phyloP scores from a whole-genome alignment of 1,284 basidiomycete species.

The Ustilago lituana region DNA sequence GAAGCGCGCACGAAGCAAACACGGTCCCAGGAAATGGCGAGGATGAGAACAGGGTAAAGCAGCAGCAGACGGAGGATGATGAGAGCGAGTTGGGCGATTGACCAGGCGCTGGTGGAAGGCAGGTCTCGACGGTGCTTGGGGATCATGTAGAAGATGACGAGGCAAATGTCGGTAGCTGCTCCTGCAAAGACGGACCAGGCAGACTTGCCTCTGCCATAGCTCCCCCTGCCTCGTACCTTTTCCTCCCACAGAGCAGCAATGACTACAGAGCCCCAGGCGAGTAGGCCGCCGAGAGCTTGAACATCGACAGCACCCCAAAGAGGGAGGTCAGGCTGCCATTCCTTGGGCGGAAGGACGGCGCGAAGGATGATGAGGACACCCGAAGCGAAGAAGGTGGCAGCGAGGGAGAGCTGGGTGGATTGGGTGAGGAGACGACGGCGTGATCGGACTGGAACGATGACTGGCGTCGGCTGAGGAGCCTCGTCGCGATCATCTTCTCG shows the following conservation, averaged over 20 bases:
- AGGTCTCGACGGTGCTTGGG: conserved; percentile 25
- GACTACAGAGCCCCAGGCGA: conserved; percentile 54
- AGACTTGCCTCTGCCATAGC: conserved; percentile 56
- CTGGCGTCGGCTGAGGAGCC: conserved; percentile 53
- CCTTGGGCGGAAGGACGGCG: conserved; percentile 57
- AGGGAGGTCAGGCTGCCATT: conserved; percentile 55
- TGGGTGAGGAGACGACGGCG: conserved; percentile 52
- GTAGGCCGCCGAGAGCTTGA: conserved; percentile 53
- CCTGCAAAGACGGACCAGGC: conserved; percentile 33
- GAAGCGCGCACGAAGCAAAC: conserved; percentile 51
- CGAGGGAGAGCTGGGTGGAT: conserved; percentile 36
- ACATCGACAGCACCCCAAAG: conserved; percentile 55
- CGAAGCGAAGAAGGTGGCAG: conserved; percentile 53
- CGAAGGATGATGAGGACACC: conserved; percentile 58
- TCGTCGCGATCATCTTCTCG: conserved; percentile 14
- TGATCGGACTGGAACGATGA: conserved; percentile 57
- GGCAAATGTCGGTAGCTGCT: conserved; percentile 38
- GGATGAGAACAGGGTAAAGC: conserved; percentile 51
- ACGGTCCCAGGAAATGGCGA: conserved; percentile 51
- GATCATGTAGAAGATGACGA: conserved; percentile 47
- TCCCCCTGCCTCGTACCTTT: conserved; percentile 44
- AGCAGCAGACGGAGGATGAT: conserved; percentile 52
- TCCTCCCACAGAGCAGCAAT: conserved; percentile 57
- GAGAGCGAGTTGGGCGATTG: conserved; percentile 53
- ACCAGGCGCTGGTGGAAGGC: conserved; percentile 44